These are phyloP conservation scores for Hymenotorrendiella dingleyae DNA, from an alignment of 2,329 filamentous ascomycete species.

Conservation along the genomic window DNA sequence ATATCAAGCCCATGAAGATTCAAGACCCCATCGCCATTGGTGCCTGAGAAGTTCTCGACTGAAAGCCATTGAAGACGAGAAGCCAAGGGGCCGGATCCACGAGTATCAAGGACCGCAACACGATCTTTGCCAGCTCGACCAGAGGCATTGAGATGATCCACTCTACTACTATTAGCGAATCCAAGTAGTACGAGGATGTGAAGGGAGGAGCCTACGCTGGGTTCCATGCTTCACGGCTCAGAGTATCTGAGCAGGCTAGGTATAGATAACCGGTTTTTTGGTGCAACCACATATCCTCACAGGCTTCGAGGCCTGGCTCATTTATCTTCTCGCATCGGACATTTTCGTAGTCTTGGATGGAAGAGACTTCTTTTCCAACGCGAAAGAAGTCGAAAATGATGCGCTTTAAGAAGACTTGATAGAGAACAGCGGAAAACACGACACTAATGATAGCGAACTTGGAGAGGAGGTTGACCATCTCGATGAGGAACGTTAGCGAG, in stretches of 20 bases:
- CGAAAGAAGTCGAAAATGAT: slow-evolving; percentile 29
- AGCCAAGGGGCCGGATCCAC: slow-evolving; percentile 16
- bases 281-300: slow-evolving; percentile 30
- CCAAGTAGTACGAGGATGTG: no score
- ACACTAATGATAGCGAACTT: slow-evolving; percentile 15
- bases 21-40: slow-evolving; percentile 24
- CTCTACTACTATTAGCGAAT: slow-evolving; percentile 15
- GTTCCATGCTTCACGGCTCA: slow-evolving; percentile 21
- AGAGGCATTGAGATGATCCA: slow-evolving; percentile 20
- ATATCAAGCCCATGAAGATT: slow-evolving; percentile 33
- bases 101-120: slow-evolving; percentile 25
- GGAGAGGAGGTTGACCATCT: slow-evolving; percentile 11
- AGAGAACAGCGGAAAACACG: slow-evolving; percentile 23
- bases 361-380: slow-evolving; percentile 26
- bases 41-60: slow-evolving; percentile 20
- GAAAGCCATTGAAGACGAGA: slow-evolving; percentile 21
- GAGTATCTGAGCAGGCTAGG: slow-evolving; percentile 24
- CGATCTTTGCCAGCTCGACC: slow-evolving; percentile 20
- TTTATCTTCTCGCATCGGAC: slow-evolving; percentile 21
- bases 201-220: slow-evolving; percentile 27
- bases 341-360: slow-evolving; percentile 31
- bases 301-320: slow-evolving; percentile 23
- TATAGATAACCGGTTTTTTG: slow-evolving; percentile 25
- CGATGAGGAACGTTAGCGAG: no score
- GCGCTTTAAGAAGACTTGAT: slow-evolving; percentile 29